phyloP scores from a whole-genome alignment of 352 stramenopile genomes.

The Globisporangium emineosum region DNA sequence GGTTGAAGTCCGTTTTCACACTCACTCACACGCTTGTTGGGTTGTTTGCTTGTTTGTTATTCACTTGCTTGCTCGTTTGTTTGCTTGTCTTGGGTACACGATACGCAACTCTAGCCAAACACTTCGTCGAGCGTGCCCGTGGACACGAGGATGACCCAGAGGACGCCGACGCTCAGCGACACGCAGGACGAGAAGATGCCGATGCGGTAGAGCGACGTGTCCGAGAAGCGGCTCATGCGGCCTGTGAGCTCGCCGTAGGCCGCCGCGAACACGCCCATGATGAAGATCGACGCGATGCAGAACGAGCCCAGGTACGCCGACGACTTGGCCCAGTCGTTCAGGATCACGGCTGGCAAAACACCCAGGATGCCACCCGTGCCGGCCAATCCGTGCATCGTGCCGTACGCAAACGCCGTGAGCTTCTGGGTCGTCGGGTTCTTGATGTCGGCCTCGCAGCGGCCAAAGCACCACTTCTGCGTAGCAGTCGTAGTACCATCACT shows the following conservation, averaged over 20 bases:
- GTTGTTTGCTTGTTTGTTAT: not conserved
- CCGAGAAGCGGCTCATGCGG: conserved; percentile 57
- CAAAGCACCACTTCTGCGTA: conserved; percentile 33
- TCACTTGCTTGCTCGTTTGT: not conserved
- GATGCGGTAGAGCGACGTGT: conserved; percentile 50
- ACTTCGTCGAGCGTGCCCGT: conserved; percentile 68
- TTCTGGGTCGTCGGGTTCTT: conserved; percentile 56
- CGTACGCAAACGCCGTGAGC: conserved; percentile 75
- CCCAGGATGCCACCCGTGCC: conserved; percentile 68
- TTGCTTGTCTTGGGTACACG: not conserved
- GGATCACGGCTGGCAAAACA: conserved; percentile 83
- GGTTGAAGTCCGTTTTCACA: not conserved
- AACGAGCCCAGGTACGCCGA: conserved; percentile 82
- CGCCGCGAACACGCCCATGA: conserved; percentile 85
- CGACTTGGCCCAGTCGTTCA: conserved; percentile 72
- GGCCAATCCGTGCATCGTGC: conserved; percentile 85
- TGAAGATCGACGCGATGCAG: conserved; percentile 80
- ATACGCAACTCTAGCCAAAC: conserved; percentile 37
- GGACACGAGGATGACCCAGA: conserved; percentile 68
- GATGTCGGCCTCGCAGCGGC: conserved; percentile 41
- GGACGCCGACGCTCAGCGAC: conserved; percentile 59
- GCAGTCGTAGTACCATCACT: not conserved
- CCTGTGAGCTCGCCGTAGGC: conserved; percentile 74
- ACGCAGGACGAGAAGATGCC: conserved; percentile 65
- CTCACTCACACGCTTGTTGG: conserved; percentile 2